Conservation (phyloP, 2,329 filamentous ascomycete genomes). For the Epichloe festucae region DNA sequence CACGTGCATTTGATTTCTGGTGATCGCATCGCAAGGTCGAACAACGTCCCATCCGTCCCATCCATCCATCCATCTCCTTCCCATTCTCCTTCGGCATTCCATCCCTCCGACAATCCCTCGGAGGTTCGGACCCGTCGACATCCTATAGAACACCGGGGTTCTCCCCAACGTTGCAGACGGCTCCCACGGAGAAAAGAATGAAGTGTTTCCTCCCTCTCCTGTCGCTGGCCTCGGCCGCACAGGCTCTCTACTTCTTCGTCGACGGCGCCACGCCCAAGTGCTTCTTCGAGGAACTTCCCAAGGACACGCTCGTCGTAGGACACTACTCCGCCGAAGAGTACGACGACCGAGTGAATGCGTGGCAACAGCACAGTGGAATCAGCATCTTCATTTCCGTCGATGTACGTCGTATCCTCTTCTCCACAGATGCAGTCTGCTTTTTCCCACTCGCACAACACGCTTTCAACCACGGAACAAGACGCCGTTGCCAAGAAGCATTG, state of each 20-base stretch:
- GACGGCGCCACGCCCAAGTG: slow-evolving; percentile 79
- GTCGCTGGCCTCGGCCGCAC: slow-evolving; percentile 50
- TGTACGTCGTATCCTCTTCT: slow-evolving; percentile 28
- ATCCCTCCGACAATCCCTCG: too few species aligned
- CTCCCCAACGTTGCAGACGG: too few species aligned
- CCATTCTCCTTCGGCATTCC: background rate
- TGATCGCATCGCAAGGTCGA: too few species aligned
- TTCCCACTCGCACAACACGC: background rate
- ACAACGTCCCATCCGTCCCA: background rate
- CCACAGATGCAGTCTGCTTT: background rate
- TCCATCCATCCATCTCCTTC: background rate
- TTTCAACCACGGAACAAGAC: background rate
- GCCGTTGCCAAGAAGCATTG: background rate
- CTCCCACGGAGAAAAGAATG: slow-evolving; percentile 28
- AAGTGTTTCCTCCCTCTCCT: slow-evolving; percentile 51
- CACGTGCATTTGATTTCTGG: too few species aligned
- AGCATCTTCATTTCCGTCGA: slow-evolving; percentile 87
- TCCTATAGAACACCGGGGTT: too few species aligned
- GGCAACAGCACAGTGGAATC: slow-evolving; percentile 60
- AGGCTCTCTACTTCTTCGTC: slow-evolving; percentile 92
- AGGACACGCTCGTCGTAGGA: slow-evolving; percentile 92
- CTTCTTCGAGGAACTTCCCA: slow-evolving; percentile 96
- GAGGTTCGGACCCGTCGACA: too few species aligned
- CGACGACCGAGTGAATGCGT: slow-evolving; percentile 55
- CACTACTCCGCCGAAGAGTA: slow-evolving; percentile 81